These are phyloP conservation scores for Ceratobasidium sp. DNA, from an alignment of 1,284 basidiomycete genomes.

Conservation along the genomic window DNA sequence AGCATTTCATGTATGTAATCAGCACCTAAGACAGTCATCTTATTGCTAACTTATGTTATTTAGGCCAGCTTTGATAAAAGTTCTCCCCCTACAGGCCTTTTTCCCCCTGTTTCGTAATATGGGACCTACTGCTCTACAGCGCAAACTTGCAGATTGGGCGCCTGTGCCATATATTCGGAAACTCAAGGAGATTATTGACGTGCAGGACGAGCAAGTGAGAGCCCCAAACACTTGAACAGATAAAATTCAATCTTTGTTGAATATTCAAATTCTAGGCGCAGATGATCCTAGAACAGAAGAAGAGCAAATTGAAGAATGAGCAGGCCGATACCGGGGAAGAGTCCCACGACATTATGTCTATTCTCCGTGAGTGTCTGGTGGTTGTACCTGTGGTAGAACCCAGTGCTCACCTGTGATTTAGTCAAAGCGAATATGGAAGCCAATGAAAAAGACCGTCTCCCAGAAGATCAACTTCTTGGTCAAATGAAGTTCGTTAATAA, in stretches of 20 bases:
- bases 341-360: conserved; percentile 12
- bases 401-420: neutral
- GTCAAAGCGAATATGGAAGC: conserved; percentile 11
- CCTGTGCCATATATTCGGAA: neutral
- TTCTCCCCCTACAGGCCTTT: neutral
- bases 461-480: conserved; percentile 16
- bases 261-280: neutral
- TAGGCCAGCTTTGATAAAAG: neutral
- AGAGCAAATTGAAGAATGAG: neutral
- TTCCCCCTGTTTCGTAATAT: neutral
- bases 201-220: conserved; percentile 27
- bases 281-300: conserved; percentile 9
- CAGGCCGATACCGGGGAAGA: neutral
- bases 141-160: conserved; percentile 7
- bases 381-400: neutral
- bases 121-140: neutral
- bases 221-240: neutral
- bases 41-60: neutral
- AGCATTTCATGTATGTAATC: conserved; percentile 1
- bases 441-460: neutral
- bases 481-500: conserved; percentile 23
- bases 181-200: conserved; percentile 10
- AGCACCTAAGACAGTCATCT: neutral
- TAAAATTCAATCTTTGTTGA: neutral
- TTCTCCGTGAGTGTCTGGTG: neutral